phyloP scores from a whole-genome alignment of 192 early-diverging fungal species.

The Podila clonocystis region DNA sequence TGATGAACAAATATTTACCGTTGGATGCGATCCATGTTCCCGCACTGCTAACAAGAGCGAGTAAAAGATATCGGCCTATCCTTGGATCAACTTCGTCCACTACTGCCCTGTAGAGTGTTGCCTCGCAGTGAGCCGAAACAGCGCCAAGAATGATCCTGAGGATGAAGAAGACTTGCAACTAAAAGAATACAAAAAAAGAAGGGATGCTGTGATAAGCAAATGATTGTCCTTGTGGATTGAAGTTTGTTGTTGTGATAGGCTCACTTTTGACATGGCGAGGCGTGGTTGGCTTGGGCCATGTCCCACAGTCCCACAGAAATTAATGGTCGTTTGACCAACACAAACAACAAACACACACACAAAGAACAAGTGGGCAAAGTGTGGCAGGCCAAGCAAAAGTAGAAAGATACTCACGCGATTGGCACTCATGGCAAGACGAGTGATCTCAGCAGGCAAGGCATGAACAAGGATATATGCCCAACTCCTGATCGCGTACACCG shows the following conservation, averaged over 20 bases:
- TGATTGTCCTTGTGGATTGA: not conserved
- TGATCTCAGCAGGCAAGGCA: constrained; percentile 54
- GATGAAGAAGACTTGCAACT: constrained; percentile 82
- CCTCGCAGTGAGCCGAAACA: constrained; percentile 73
- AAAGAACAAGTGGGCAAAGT: no score
- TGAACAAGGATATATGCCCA: constrained; percentile 82
- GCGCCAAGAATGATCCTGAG: constrained; percentile 72
- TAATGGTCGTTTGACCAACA: not conserved
- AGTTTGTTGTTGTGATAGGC: no score
- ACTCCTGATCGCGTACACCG: constrained; percentile 87
- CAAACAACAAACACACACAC: not conserved
- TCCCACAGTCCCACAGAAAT: not conserved
- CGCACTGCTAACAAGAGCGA: constrained; percentile 73
- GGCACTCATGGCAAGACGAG: constrained; percentile 56
- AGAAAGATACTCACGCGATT: constrained; percentile 45
- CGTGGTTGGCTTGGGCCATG: constrained; percentile 15
- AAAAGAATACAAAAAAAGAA: constrained; percentile 1
- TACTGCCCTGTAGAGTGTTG: constrained; percentile 72
- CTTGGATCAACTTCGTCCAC: constrained; percentile 67
- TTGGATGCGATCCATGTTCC: constrained; percentile 89
- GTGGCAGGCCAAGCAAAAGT: not conserved
- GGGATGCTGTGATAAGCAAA: not conserved
- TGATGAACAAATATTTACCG: constrained; percentile 54
- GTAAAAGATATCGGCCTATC: constrained; percentile 72
- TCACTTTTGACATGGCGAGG: not conserved